phyloP scores from a whole-genome alignment of 129 eudicot species.

The Flaveria sonorensis region DNA sequence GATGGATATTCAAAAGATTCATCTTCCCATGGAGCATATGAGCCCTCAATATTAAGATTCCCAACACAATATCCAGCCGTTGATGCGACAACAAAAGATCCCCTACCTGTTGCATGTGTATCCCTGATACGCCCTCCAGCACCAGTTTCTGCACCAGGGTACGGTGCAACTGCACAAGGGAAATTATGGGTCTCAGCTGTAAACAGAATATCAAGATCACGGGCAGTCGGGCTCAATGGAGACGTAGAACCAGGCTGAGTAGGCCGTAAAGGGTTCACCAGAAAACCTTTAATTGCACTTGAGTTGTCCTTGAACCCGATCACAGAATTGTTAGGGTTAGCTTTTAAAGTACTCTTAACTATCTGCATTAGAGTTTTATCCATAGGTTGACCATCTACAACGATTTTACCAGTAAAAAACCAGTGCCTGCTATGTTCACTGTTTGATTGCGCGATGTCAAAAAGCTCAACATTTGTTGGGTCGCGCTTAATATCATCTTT shows the following conservation, averaged over 20 bases:
- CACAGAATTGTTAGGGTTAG: conserved; percentile 85
- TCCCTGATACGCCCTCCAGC: conserved; percentile 94
- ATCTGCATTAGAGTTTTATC: conserved; percentile 78
- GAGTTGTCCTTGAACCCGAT: conserved; percentile 96
- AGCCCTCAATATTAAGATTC: conserved; percentile 42
- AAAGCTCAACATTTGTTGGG: conserved; percentile 91
- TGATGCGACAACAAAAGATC: conserved; percentile 83
- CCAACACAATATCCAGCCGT: conserved; percentile 49
- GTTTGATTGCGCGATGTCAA: conserved; percentile 93
- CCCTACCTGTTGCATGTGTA: conserved; percentile 92
- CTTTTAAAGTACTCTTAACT: conserved; percentile 78
- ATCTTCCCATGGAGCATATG: conserved; percentile 47
- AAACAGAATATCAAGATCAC: conserved; percentile 77
- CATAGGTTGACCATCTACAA: conserved; percentile 77
- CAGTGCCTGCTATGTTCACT: conserved; percentile 98
- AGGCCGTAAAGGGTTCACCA: conserved; percentile 71
- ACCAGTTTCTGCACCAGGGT: conserved; percentile 97
- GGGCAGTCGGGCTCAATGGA: conserved; percentile 44
- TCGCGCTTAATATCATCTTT: conserved; percentile 79
- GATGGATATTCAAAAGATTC: conserved; percentile 41
- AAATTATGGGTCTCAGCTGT: conserved; percentile 99
- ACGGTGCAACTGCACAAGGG: conserved; percentile 99
- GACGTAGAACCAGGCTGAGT: conserved; percentile 70
- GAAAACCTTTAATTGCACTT: conserved; percentile 88
- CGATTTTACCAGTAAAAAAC: conserved; percentile 86